Evolutionary conservation across 1,139 yeast genomes (phyloP), one percentile per base, ranked within the genome.

Genomic region (Sugiyamaella paludigena): DNA sequence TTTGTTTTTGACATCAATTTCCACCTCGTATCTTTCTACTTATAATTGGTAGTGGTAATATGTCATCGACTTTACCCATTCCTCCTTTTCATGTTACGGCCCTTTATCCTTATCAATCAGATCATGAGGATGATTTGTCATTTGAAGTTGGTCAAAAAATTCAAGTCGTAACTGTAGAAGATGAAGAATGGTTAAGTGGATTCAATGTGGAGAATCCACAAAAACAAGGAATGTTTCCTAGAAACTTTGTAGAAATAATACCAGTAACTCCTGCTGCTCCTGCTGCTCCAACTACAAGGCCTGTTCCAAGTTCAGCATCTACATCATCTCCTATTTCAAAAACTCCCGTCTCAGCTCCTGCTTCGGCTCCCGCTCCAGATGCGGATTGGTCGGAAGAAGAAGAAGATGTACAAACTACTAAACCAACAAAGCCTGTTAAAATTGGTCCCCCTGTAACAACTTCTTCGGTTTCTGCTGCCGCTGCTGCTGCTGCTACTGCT

Each of bases 121-220:
- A 84, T 36, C 85, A 78, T 59, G 89, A 83, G 30, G 98, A 89
- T 63, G 98, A 92, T 67, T 76, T 92, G 64, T 73, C 78, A 34
- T 89, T 92, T 59, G 66, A 68, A 1, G 78, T 73, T 5, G 92
- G 86, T 15, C 88, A 85, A 63, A 58, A 77, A 39, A 84, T 92
- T 54, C 78, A 81, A 6, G 96, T 92, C 16, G 80, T 83, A 2
- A 80, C 78, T 28, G 74, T 86, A 51, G 96, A 88, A 60, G 97
- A 89, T 63, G 95, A 80, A 7, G 96, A 91, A 56, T 92, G 98
- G 98, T 85, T 79, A 62, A 73, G 78, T 37, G 98, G 98, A 1
- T 71, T 75, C 11, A 83, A 76, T 58, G 71, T 70, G 15, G 81
- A 77, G 42, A 60, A 60, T 28, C 54, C 62, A 2, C 78, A 79